Base-by-base conservation (phyloP, 2,329 filamentous ascomycete genomes). In the Colletotrichum shisoi region DNA sequence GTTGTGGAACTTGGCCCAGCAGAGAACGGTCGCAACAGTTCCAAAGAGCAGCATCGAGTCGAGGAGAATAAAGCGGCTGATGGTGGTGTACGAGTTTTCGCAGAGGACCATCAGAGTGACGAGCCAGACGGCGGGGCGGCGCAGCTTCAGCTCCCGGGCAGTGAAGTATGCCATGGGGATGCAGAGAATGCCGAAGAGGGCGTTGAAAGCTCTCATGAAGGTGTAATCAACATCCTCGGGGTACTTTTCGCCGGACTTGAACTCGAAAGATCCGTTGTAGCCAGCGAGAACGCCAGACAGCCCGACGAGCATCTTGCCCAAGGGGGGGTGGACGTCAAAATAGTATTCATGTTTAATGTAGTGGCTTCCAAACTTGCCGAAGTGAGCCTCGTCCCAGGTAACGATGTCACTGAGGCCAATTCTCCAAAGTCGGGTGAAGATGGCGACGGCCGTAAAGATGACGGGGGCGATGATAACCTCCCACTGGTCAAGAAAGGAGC, bases 331-430 rank as follows among this genome's bases (percentile, higher is more conserved):
- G 66, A 96, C 91, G 59, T 74, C 73, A 70, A 99, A 99, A 86
- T 99, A 99, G 84, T 98, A 97, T 80, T 99, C 95, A 79, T 94
- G 92, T 80, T 99, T 97, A 77, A 99, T 89, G 80, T 99, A 99
- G 81, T 99, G 94, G 74, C 94, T 98, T 71, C 95, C 95, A 79
- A 99, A 99, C 83, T 99, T 99, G 77, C 92, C 92, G 79, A 96
- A 96, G 79, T 89, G 87, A 73, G 87, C 87, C 78, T 88, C 86
- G 77, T 89, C 87, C 87, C 87, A 89, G 56, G 87, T 89, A 56
- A 89, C 87, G 72, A 89, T 88, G 72, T 87, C 79, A 71, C 87
- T 89, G 62, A 89, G 79, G 64, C 89, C 89, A 75, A 91, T 91
- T 81, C 89, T 90, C 79, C 85, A 91, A 70, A 91, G 76, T 70